phyloP scores from a whole-genome alignment of 306 rosid genomes.

The Citrullus amarus region DNA sequence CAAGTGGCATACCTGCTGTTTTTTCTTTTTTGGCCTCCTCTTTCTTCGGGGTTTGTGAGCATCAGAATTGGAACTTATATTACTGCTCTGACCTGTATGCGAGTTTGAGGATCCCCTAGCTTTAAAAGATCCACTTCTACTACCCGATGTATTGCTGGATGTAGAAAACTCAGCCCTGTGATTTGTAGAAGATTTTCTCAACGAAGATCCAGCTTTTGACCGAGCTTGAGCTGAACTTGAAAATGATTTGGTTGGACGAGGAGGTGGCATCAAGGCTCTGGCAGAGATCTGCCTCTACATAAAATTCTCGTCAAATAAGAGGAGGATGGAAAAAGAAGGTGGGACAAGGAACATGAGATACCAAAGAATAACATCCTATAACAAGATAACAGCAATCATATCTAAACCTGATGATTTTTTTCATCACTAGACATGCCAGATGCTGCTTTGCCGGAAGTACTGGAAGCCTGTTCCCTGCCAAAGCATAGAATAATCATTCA shows the following conservation, averaged over 20 bases:
- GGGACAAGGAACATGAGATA: neutral
- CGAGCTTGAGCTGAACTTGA: slow-evolving; percentile 26
- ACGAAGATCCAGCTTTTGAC: slow-evolving; percentile 57
- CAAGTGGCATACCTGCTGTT: slow-evolving; percentile 53
- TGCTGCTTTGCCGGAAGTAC: slow-evolving; percentile 94
- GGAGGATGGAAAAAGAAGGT: neutral
- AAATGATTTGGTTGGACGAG: slow-evolving; percentile 46
- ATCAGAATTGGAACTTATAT: slow-evolving; percentile 92
- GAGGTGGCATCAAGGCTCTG: slow-evolving; percentile 96
- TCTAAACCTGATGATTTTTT: slow-evolving; percentile 75
- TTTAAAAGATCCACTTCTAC: slow-evolving; percentile 51
- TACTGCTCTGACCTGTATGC: slow-evolving; percentile 65
- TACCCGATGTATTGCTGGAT: slow-evolving; percentile 59
- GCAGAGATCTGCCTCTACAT: slow-evolving; percentile 79
- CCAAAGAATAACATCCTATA: neutral
- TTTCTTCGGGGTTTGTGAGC: slow-evolving; percentile 91
- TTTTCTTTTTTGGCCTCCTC: slow-evolving; percentile 91
- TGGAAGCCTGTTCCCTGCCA: slow-evolving; percentile 93
- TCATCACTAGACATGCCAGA: slow-evolving; percentile 99
- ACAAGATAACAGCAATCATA: slow-evolving; percentile 6
- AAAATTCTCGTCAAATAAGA: slow-evolving; percentile 18
- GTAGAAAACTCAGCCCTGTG: slow-evolving; percentile 41
- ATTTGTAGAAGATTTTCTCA: slow-evolving; percentile 44
- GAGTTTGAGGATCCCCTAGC: slow-evolving; percentile 64
- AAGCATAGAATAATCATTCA: slow-evolving; percentile 9